Evolutionary conservation across 2,329 filamentous ascomycete genomes (phyloP), one percentile per base, ranked within the genome.

Genomic region (Xylariaceae sp.): DNA sequence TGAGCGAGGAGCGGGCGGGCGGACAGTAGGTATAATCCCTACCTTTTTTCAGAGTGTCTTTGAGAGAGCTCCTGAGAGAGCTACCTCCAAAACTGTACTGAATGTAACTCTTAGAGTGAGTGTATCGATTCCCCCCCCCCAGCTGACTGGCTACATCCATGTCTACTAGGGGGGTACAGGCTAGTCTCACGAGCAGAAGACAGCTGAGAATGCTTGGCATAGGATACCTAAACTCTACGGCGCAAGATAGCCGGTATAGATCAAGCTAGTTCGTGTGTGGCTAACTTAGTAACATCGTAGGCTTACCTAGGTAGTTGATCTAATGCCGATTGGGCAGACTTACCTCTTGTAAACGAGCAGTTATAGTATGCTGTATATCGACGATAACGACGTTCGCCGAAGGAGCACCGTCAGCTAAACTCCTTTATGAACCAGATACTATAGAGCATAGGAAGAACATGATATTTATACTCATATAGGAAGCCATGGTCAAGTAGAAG

Each of bases 181-280:
- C 12, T 24, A 51, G 3, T 5, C 26, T 31, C 40, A 17, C 43
- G 37, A 31, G 33, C 23, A 31, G 23, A 17, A 21, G 28, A 26
- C 40, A 59, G 56, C 56, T 58, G 56, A n/a, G n/a, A n/a, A n/a
- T n/a, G n/a, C n/a, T n/a, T n/a, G n/a, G n/a, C n/a, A n/a, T n/a
- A n/a, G n/a, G 26, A 34, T 52, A 34, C 31, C 33, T 45, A 33
- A 51, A 28, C 37, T 19, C 44, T 41, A 47, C 56, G 44, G 53
- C 48, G 39, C 44, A 45, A 37, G 53, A 56, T 56, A 49, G 47
- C 57, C 57, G 57, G 57, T 47, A 56, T 60, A 59, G 37, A 59
- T 59, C 46, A 45, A 52, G 52, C 52, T 31, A 24, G 9, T 44
- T 53, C 55, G 49, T 44, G 50, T 54, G 44, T 45, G 24, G 44